phyloP scores from a whole-genome alignment of 352 stramenopile species.

The Phytophthora cryptogea region DNA sequence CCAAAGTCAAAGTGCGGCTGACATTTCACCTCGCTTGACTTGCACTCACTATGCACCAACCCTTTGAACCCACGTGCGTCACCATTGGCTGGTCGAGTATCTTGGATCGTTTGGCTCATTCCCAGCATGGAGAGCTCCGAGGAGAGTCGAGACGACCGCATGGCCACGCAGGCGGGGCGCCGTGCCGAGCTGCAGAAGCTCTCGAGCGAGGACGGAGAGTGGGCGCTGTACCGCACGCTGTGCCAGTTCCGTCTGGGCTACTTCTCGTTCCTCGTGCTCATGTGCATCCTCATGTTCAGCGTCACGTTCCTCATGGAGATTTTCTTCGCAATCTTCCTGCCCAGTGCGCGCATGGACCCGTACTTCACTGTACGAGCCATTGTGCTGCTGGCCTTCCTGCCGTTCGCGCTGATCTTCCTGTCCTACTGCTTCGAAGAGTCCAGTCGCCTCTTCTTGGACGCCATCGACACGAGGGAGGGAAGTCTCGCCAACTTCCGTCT shows the following conservation, averaged over 20 bases:
- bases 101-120: constrained; percentile 23
- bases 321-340: constrained; percentile 91
- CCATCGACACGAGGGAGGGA: constrained; percentile 86
- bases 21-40: constrained; percentile 11
- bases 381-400: constrained; percentile 67
- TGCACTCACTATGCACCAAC: constrained; percentile 4
- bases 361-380: constrained; percentile 78
- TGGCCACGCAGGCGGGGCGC: constrained; percentile 60
- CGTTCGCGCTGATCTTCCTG: constrained; percentile 81
- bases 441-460: constrained; percentile 79
- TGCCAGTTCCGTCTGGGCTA: constrained; percentile 90
- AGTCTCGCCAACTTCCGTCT: constrained; percentile 85
- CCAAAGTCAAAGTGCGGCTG: constrained; percentile 5
- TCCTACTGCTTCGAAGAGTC: constrained; percentile 90
- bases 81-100: constrained; percentile 8
- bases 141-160: constrained; percentile 46
- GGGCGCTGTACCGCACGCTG: constrained; percentile 75
- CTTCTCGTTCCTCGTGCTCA: constrained; percentile 88
- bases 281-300: constrained; percentile 91
- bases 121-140: constrained; percentile 20
- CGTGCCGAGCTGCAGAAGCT: constrained; percentile 78
- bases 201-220: constrained; percentile 57
- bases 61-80: constrained; percentile 14
- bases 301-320: constrained; percentile 91
- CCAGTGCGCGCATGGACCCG: constrained; percentile 68